Evolutionary conservation across 345 rosid genomes (phyloP), one percentile per base, ranked within the genome.

Genomic region (Iberis pinnata): DNA sequence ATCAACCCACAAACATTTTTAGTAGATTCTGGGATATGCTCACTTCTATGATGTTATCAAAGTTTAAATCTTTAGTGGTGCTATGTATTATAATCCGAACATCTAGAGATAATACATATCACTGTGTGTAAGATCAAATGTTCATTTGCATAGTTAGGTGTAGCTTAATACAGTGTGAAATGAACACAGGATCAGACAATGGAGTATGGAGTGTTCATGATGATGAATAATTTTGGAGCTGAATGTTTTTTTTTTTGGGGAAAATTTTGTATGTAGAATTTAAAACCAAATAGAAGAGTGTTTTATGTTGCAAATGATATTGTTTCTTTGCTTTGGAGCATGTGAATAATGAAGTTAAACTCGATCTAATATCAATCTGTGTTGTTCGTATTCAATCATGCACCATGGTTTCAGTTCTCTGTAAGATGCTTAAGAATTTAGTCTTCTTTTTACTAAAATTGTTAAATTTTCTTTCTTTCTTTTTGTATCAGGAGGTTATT

Each of bases 401-500:
- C 37, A 22, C 6, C 25, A 22, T 2, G 25, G 12, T n/a, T 54
- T 26, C 5, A 0, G 2, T 36, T 17, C 7, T 40, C 56, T 48
- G 6, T 17, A 18, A 2, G 11, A 22, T 16, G 29, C 45, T 16
- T 10, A 17, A 37, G 8, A n/a, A n/a, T n/a, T n/a, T n/a, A n/a
- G n/a, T n/a, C n/a, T n/a, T n/a, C n/a, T n/a, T n/a, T n/a, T 29
- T n/a, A 13, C 25, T 53, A 16, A 67, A 20, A 24, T 54, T 13
- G 11, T 35, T 65, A 4, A 0, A 10, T 49, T 48, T 56, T 22
- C n/a, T 25, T 25, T 25, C 7, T 25, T 25, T 25, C 5, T 41
- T 2, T 46, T n/a, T 54, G 47, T 47, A 29, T 37, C 89, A 92
- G 98, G 88, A 84, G 70, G 96, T 92, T 20, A 53, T 53, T n/a